Conservation (phyloP, 805 yeast genomes). For the Saturnispora dispora region DNA sequence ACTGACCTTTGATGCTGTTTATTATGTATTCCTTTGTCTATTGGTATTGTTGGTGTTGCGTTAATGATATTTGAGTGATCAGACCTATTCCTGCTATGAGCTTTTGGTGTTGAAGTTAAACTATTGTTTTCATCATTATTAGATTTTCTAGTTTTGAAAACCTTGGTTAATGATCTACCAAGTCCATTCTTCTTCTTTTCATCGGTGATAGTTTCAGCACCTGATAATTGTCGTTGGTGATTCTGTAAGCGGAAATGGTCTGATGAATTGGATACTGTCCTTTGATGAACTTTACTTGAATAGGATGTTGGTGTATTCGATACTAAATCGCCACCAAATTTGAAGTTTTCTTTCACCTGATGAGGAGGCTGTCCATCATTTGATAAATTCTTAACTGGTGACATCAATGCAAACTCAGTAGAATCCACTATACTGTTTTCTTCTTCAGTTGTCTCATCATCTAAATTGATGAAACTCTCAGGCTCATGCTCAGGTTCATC, state of each 20-base stretch:
- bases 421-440: conserved; percentile 12
- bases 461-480: conserved; percentile 18
- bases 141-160: conserved; percentile 24
- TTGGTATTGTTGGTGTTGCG: conserved; percentile 37
- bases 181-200: conserved; percentile 16
- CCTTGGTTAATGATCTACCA: conserved; percentile 19
- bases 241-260: neutral
- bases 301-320: neutral
- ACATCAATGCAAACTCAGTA: neutral
- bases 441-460: conserved; percentile 13
- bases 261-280: neutral
- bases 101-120: neutral
- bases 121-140: conserved; percentile 11
- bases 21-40: conserved; percentile 10
- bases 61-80: conserved; percentile 28
- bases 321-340: conserved; percentile 5
- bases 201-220: conserved; percentile 40
- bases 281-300: neutral
- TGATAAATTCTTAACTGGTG: neutral
- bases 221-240: conserved; percentile 21
- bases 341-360: neutral
- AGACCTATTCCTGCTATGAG: conserved; percentile 20
- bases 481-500: conserved; percentile 11
- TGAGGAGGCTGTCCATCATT: conserved; percentile 1
- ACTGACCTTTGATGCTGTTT: conserved; percentile 36